phyloP scores from a whole-genome alignment of 164 flowering plant species.

The Annona cherimola region DNA sequence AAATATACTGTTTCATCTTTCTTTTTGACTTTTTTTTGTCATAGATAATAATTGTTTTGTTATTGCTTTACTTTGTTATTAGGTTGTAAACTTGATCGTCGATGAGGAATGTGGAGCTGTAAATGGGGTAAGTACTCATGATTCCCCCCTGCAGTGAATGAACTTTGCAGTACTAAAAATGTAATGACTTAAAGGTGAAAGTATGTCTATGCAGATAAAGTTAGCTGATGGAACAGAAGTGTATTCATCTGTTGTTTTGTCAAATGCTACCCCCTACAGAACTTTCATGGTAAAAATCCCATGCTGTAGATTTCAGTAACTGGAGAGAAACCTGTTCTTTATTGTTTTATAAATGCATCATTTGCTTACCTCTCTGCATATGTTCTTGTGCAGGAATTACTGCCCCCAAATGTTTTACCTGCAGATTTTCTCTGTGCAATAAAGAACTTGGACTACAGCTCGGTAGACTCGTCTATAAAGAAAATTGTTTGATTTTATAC shows the following conservation, averaged over 20 bases:
- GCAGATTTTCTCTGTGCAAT: conserved; percentile 58
- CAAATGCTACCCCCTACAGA: conserved; percentile 87
- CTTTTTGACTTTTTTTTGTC: no score
- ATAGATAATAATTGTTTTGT: no score
- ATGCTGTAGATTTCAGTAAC: background rate
- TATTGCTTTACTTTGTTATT: conserved; percentile 13
- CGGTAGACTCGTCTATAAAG: conserved; percentile 47
- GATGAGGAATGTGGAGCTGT: conserved; percentile 50
- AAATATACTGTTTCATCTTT: no score
- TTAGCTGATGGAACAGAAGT: conserved; percentile 72
- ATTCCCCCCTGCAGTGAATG: background rate
- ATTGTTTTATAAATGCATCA: no score
- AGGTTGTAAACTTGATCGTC: conserved; percentile 64
- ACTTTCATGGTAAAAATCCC: conserved; percentile 70
- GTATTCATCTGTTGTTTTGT: conserved; percentile 67
- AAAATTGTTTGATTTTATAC: background rate
- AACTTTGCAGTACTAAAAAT: conserved; percentile 5
- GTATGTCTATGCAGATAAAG: conserved; percentile 46
- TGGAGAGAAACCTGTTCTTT: background rate
- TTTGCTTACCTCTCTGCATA: background rate
- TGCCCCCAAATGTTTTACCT: conserved; percentile 68
- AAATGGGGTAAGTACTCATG: conserved; percentile 56
- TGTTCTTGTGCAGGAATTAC: conserved; percentile 53
- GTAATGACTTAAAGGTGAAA: conserved; percentile 1
- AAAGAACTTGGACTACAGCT: conserved; percentile 72